Evolutionary conservation across 2,329 filamentous ascomycete species (phyloP).

Genomic region (Colletotrichum tanaceti): DNA sequence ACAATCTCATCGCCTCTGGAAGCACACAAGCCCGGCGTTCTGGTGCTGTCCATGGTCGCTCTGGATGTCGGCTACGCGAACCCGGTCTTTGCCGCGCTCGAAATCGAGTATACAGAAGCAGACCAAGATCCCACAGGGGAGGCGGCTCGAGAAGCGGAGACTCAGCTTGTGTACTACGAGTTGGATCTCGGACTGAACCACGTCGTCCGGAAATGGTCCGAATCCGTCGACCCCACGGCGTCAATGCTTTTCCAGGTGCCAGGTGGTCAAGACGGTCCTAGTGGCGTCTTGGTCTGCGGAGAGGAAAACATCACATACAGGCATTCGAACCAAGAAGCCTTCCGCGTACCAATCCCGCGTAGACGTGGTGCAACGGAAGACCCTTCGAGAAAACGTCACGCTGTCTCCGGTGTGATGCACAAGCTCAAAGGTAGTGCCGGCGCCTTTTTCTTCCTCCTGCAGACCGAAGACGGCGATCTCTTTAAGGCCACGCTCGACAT

Average conservation of each 20-base stretch:
- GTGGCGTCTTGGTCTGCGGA: slow-evolving; percentile 93
- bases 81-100: slow-evolving; percentile 93
- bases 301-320: slow-evolving; percentile 96
- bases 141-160: slow-evolving; percentile 84
- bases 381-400: slow-evolving; percentile 86
- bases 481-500: slow-evolving; percentile 97
- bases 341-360: slow-evolving; percentile 89
- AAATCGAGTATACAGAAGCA: slow-evolving; percentile 90
- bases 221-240: slow-evolving; percentile 89
- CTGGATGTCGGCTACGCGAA: slow-evolving; percentile 98
- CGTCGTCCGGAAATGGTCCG: slow-evolving; percentile 96
- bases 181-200: slow-evolving; percentile 97
- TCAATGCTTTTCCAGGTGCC: slow-evolving; percentile 95
- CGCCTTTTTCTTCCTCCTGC: slow-evolving; percentile 96
- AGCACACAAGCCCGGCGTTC: slow-evolving; percentile 90
- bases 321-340: slow-evolving; percentile 93
- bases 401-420: slow-evolving; percentile 95
- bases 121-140: slow-evolving; percentile 92
- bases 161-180: slow-evolving; percentile 95
- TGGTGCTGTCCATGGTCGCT: slow-evolving; percentile 88
- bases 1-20: slow-evolving; percentile 97
- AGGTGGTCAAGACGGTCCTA: slow-evolving; percentile 91
- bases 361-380: slow-evolving; percentile 90
- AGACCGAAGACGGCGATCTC: slow-evolving; percentile 97
- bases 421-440: slow-evolving; percentile 85